phyloP scores from a whole-genome alignment of 345 rosid genomes.

The Passiflora organensis region DNA sequence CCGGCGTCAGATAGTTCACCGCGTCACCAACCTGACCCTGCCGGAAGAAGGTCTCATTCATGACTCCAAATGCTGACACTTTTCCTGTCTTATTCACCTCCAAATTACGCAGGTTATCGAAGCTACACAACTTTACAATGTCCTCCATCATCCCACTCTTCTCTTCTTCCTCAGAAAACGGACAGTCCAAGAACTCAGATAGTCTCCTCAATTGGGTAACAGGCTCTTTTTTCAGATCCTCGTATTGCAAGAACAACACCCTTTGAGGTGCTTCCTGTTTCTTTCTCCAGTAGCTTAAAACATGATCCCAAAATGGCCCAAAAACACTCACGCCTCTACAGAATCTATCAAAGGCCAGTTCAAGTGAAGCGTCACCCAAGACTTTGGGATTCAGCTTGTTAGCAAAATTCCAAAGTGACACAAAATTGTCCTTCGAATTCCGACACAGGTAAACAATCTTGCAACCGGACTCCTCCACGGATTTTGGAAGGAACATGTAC shows the following conservation, averaged over 20 bases:
- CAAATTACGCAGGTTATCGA: no score
- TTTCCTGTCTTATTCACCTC: no score
- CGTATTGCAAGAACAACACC: slow-evolving; percentile 40
- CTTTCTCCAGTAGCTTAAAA: slow-evolving; percentile 46
- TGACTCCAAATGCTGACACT: no score
- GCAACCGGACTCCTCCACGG: slow-evolving; percentile 22
- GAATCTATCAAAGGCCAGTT: slow-evolving; percentile 40
- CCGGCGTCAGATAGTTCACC: no score
- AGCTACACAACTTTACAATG: slow-evolving; percentile 4
- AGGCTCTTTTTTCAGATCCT: slow-evolving; percentile 40
- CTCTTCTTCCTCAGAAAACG: slow-evolving; percentile 40
- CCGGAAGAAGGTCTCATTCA: no score
- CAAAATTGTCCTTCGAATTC: slow-evolving; percentile 44
- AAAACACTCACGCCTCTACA: slow-evolving; percentile 37
- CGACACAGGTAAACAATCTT: slow-evolving; percentile 43
- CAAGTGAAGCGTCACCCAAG: slow-evolving; percentile 20
- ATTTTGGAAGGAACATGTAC: slow-evolving; percentile 23
- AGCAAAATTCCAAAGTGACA: slow-evolving; percentile 48
- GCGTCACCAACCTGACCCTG: no score
- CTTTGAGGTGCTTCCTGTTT: slow-evolving; percentile 38
- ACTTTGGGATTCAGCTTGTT: no score
- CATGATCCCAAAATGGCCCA: slow-evolving; percentile 54
- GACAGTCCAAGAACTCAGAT: slow-evolving; percentile 37
- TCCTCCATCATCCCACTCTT: slow-evolving; percentile 24
- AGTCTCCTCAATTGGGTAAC: slow-evolving; percentile 25